Base-by-base conservation (phyloP, 768 basidiomycete genomes). In the Suillus subaureus region DNA sequence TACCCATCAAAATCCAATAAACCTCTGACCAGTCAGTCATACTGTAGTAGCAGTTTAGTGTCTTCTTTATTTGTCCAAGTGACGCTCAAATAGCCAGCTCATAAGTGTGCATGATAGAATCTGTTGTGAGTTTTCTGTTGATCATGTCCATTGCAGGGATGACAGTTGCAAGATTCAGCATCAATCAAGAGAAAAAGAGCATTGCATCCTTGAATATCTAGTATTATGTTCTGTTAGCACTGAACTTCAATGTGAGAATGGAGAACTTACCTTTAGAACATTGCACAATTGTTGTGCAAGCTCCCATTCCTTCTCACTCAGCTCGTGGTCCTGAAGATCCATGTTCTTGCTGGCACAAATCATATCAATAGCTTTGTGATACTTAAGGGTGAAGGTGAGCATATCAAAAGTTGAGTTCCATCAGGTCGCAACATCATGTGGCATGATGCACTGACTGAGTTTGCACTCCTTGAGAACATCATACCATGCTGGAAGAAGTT, bases 91-190 rank as follows among this genome's bases (percentile, higher is more conserved):
- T 47, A 47, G 45, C 45, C 1, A 11, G 45, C 45, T 47, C 11
- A 6, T 47, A 47, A 47, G 45, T 47, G 45, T 6, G 11, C 4
- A 11, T 47, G n/a, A 47, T 47, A 47, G 45, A 47, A 12, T 47
- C 15, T 4, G 45, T 68, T 15, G 68, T 66, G 33, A 77, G 68
- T 12, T 49, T 60, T n/a, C 66, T 26, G 58, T 79, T 66, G 21
- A 80, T 75, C 31, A 66, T 60, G 51, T 80, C 77, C 76, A 80
- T 78, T 0, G 76, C 76, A 0, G 74, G 72, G 12, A 79, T 75
- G n/a, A 79, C 77, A 0, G 62, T 67, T 0, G 74, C 61, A 2
- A 80, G 66, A 31, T 66, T 74, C 3, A 68, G 66, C 0, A 55
- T 68, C 1, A 64, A 67, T 1, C 55, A 28, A 13, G 71, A 74